phyloP scores from a whole-genome alignment of 202 grass and related monocot species.

The Panicum virgatum region DNA sequence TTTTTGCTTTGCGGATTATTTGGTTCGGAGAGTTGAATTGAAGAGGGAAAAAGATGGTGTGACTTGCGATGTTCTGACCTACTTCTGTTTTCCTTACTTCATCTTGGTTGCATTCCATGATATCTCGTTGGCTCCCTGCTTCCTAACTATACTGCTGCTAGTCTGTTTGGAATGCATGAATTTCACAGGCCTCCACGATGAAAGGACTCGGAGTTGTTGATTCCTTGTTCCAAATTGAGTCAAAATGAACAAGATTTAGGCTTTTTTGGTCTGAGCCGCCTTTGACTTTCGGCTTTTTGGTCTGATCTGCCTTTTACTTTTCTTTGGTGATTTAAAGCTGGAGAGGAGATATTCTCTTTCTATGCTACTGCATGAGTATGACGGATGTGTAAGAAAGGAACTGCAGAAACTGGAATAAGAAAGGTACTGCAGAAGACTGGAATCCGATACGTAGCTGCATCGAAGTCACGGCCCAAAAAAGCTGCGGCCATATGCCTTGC shows the following conservation, averaged over 20 bases:
- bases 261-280: too few species aligned
- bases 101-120: background rate
- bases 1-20: conserved; percentile 17
- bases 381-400: background rate
- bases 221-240: too few species aligned
- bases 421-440: background rate
- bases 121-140: background rate
- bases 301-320: background rate
- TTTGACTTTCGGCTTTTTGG: background rate
- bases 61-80: background rate
- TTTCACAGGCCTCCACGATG: background rate
- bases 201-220: background rate
- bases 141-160: background rate
- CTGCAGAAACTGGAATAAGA: too few species aligned
- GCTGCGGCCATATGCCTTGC: background rate
- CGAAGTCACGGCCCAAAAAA: background rate
- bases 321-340: too few species aligned
- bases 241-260: too few species aligned
- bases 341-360: too few species aligned
- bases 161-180: background rate
- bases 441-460: background rate
- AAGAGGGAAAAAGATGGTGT: conserved; percentile 7
- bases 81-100: background rate
- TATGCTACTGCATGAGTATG: too few species aligned
- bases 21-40: conserved; percentile 5